These are phyloP conservation scores for Botrytis aclada DNA, from an alignment of 2,329 filamentous ascomycete species.

Conservation along the genomic window DNA sequence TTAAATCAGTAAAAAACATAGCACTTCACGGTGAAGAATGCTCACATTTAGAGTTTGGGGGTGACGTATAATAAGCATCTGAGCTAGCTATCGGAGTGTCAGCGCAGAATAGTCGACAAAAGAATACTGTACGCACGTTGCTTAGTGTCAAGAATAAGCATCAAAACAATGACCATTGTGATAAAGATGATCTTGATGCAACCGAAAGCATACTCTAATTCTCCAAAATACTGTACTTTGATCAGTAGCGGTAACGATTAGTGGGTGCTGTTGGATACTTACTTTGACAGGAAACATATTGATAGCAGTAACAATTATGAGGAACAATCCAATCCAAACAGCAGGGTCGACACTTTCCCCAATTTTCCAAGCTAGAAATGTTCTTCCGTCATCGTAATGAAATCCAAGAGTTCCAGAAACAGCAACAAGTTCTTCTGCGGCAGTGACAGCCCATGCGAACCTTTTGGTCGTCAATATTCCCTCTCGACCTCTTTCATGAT, in stretches of 20 bases:
- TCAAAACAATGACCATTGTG: conserved; percentile 39
- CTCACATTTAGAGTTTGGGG: conserved; percentile 40
- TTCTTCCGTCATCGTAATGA: conserved; percentile 40
- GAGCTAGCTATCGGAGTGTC: conserved; percentile 34
- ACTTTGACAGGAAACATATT: conserved; percentile 42
- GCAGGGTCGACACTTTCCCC: conserved; percentile 40
- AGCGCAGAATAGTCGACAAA: background rate
- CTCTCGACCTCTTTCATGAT: background rate
- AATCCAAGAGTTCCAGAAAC: conserved; percentile 40
- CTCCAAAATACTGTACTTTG: conserved; percentile 35
- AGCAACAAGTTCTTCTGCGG: conserved; percentile 41
- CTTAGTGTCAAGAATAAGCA: conserved; percentile 41
- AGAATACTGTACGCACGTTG: conserved; percentile 35
- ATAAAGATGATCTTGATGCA: conserved; percentile 42
- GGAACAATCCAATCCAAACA: conserved; percentile 41
- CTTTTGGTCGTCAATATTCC: conserved; percentile 27
- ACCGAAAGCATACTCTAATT: conserved; percentile 42
- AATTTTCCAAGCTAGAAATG: conserved; percentile 37
- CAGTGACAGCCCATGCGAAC: conserved; percentile 41
- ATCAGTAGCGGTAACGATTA: background rate
- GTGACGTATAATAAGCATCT: conserved; percentile 40
- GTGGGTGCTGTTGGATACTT: conserved; percentile 3
- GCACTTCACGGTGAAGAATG: background rate
- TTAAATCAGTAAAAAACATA: background rate
- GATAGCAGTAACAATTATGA: conserved; percentile 38